A percentile compares a stretch with the other conserved stretches of the same genome.
Conservation (phyloP, 371 early-diverging fungal genomes). For the Mortierella sp. region DNA sequence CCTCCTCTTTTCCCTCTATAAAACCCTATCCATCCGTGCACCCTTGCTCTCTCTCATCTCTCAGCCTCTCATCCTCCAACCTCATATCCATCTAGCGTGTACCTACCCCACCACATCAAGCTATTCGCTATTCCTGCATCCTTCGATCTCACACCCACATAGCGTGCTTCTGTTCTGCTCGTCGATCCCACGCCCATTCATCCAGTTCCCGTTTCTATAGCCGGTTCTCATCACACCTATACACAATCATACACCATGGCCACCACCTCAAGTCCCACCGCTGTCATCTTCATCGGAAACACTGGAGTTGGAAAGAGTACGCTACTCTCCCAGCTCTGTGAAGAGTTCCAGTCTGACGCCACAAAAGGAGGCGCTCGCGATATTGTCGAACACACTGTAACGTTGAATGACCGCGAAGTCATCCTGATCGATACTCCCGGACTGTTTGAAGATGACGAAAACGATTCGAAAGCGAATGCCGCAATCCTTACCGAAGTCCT, state of each 20-base stretch:
- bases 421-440: constrained; percentile 13
- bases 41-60: too few species aligned
- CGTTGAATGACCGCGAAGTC: not conserved
- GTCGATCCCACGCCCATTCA: too few species aligned
- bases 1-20: too few species aligned
- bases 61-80: too few species aligned
- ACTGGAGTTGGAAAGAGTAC: constrained; percentile 11
- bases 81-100: too few species aligned
- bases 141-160: too few species aligned
- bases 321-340: constrained; percentile 6
- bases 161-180: too few species aligned
- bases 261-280: not conserved
- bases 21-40: too few species aligned
- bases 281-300: constrained; percentile 12
- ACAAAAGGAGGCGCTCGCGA: constrained; percentile 2
- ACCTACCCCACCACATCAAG: too few species aligned
- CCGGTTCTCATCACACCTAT: too few species aligned
- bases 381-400: not conserved
- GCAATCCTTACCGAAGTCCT: not conserved
- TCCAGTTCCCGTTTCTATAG: too few species aligned
- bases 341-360: not conserved
- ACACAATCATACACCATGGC: not conserved
- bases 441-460: not conserved
- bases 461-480: not conserved
- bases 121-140: too few species aligned